These are phyloP conservation scores for Cornus florida DNA, from an alignment of 148 eudicot species.

Conservation along the genomic window DNA sequence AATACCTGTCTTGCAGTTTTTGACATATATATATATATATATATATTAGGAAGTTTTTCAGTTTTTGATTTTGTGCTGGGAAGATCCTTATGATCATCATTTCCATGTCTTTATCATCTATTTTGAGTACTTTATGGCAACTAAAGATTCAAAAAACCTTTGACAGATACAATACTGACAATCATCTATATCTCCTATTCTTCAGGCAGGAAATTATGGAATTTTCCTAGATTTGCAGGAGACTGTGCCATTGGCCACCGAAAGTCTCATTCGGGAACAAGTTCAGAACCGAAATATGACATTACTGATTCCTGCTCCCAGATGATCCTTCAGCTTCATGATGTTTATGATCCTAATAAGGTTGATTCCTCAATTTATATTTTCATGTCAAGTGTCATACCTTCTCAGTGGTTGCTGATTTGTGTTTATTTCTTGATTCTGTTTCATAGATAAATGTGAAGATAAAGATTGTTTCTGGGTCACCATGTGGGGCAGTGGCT, in stretches of 20 bases:
- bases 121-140: not conserved
- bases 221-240: conserved; percentile 88
- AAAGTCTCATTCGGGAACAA: conserved; percentile 55
- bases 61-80: not conserved
- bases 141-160: not conserved
- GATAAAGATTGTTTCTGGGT: conserved; percentile 74
- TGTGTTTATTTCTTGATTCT: not conserved
- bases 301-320: conserved; percentile 91
- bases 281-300: conserved; percentile 75
- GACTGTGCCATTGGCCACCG: conserved; percentile 84
- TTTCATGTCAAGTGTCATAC: not conserved
- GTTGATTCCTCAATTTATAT: conserved; percentile 28
- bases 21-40: too few relatives aligned
- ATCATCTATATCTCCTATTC: not conserved
- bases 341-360: conserved; percentile 93
- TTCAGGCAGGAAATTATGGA: conserved; percentile 82
- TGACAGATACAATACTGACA: not conserved
- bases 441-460: conserved; percentile 74
- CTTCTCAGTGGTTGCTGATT: not conserved
- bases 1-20: not conserved
- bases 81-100: not conserved
- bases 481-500: conserved; percentile 80
- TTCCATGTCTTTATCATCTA: not conserved
- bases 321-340: conserved; percentile 96
- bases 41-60: too few relatives aligned